A percentile compares a stretch with the other conserved stretches of the same genome.
Conservation (phyloP, 805 yeast species). For the Diddensiella caesifluorescens region DNA sequence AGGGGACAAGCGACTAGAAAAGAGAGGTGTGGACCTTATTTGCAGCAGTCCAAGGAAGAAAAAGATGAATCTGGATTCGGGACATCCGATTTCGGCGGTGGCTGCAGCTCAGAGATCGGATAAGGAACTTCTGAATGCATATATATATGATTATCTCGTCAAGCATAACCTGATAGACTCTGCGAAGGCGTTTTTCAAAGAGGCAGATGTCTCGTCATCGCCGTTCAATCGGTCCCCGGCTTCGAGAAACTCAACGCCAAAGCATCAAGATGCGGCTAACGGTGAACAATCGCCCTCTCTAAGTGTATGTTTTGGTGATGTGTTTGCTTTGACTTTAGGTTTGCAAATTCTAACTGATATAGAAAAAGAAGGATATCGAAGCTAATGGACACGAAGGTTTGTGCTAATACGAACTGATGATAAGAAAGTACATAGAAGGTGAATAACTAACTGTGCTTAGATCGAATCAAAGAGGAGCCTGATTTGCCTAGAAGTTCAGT, state of each 20-base stretch:
- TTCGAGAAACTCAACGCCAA: conserved; percentile 13
- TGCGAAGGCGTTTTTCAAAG: conserved; percentile 68
- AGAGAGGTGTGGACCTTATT: no score
- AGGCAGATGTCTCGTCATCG: conserved; percentile 54
- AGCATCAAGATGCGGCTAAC: conserved; percentile 6
- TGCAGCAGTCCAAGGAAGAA: not conserved
- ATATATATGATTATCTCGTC: conserved; percentile 77
- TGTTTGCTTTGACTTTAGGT: not conserved
- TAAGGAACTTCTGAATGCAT: conserved; percentile 54
- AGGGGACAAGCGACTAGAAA: no score
- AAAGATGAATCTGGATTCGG: conserved; percentile 1
- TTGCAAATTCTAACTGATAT: conserved; percentile 2
- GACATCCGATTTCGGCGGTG: not conserved
- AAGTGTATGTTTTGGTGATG: not conserved
- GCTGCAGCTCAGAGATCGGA: conserved; percentile 16
- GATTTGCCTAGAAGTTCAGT: conserved; percentile 23
- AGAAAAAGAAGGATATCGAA: conserved; percentile 16
- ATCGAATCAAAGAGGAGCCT: conserved; percentile 10
- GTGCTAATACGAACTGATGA: not conserved
- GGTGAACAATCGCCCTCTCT: conserved; percentile 6
- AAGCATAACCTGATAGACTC: conserved; percentile 68
- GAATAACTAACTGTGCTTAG: conserved; percentile 1
- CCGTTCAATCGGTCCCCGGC: conserved; percentile 30
- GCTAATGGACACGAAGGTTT: conserved; percentile 10
- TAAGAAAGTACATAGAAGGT: not conserved